Conservation (phyloP, 352 stramenopile species). For the Phytophthora hybrid region DNA sequence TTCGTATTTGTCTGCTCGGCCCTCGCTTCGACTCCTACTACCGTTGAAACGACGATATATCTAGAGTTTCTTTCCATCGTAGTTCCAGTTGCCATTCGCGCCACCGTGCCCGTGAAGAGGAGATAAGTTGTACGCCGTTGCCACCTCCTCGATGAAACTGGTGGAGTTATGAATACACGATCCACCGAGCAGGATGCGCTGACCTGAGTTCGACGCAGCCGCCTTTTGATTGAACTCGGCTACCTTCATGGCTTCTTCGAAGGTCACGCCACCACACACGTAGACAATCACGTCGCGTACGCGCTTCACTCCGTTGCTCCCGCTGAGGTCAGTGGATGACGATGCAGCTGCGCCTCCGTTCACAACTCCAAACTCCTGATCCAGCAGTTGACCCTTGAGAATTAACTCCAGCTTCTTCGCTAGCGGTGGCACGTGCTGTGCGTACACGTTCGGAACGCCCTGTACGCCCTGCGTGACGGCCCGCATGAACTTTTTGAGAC, state of each 20-base stretch:
- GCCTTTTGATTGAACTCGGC: constrained; percentile 95
- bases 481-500: constrained; percentile 89
- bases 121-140: constrained; percentile 63
- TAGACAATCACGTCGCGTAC: constrained; percentile 98
- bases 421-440: constrained; percentile 97
- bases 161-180: constrained; percentile 98
- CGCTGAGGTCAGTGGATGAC: constrained; percentile 63
- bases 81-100: constrained; percentile 50
- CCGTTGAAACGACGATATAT: neutral
- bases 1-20: neutral
- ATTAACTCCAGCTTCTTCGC: constrained; percentile 93
- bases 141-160: constrained; percentile 96
- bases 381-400: constrained; percentile 80
- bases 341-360: constrained; percentile 75
- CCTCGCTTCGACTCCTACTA: constrained; percentile 1
- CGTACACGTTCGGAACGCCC: constrained; percentile 98
- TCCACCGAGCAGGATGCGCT: constrained; percentile 95
- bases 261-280: constrained; percentile 98
- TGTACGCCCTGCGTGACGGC: constrained; percentile 96
- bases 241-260: constrained; percentile 99
- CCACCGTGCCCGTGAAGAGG: constrained; percentile 20
- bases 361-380: constrained; percentile 95
- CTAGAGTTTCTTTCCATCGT: constrained; percentile 73
- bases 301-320: constrained; percentile 95
- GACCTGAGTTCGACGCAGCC: constrained; percentile 61